These are phyloP conservation scores for Peronospora belbahrii DNA, from an alignment of 352 stramenopile genomes.

Conservation along the genomic window DNA sequence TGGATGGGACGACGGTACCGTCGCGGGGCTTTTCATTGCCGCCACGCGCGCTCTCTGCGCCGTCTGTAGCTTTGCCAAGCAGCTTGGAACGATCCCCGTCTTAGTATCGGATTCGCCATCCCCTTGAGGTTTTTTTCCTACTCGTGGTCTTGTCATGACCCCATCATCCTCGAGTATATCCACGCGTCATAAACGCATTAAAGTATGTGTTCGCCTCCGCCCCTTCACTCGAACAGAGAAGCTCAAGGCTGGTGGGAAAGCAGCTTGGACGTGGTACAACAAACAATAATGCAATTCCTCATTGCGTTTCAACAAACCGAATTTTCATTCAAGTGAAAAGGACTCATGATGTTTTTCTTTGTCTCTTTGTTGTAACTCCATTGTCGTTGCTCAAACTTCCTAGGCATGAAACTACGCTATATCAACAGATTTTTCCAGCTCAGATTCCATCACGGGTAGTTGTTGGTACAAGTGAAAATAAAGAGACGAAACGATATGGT, in stretches of 20 bases:
- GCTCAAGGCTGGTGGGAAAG: slow-evolving; percentile 59
- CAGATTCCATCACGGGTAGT: slow-evolving; percentile 33
- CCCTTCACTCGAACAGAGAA: slow-evolving; percentile 72
- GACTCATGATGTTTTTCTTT: no score
- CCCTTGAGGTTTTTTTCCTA: slow-evolving; percentile 1
- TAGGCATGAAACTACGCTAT: slow-evolving; percentile 85
- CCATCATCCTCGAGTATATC: slow-evolving; percentile 13
- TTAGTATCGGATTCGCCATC: slow-evolving; percentile 26
- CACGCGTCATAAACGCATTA: slow-evolving; percentile 59
- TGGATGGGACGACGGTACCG: slow-evolving; percentile 30
- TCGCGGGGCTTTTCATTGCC: slow-evolving; percentile 17
- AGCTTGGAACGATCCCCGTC: slow-evolving; percentile 14
- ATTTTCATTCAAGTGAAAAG: no score
- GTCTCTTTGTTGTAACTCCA: no score
- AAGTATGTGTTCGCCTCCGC: slow-evolving; percentile 67
- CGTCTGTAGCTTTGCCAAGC: slow-evolving; percentile 22
- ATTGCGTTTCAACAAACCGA: no score
- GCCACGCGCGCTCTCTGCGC: slow-evolving; percentile 23
- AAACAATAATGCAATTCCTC: no score
- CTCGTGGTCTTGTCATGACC: slow-evolving; percentile 13
- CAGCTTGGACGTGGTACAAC: slow-evolving; percentile 72
- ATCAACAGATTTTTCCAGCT: slow-evolving; percentile 79
- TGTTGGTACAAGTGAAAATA: slow-evolving; percentile 8
- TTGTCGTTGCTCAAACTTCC: no score
- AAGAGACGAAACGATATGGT: slow-evolving; percentile 27